These are phyloP conservation scores for Hygrophorus russula DNA, from an alignment of 768 basidiomycete genomes.

Conservation along the genomic window DNA sequence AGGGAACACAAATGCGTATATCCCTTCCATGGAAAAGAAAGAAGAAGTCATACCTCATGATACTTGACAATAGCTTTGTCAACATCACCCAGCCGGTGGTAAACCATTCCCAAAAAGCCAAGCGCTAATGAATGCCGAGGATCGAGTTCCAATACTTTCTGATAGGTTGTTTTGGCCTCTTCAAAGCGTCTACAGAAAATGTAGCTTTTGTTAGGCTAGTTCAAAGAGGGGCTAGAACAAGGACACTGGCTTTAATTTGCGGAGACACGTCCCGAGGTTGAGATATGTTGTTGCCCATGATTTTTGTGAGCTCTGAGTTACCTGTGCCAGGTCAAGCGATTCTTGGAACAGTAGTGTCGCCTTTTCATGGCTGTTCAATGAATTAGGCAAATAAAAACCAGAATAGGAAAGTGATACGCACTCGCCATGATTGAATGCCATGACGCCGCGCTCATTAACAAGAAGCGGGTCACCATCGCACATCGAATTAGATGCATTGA, in stretches of 20 bases:
- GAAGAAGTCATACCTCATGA: slow-evolving; percentile 55
- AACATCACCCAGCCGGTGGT: slow-evolving; percentile 61
- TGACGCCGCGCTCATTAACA: slow-evolving; percentile 87
- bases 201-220: too few relatives aligned
- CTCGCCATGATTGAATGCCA: slow-evolving; percentile 82
- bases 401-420: slow-evolving; percentile 24
- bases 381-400: background rate
- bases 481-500: slow-evolving; percentile 70
- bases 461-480: slow-evolving; percentile 85
- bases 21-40: slow-evolving; percentile 1
- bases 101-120: slow-evolving; percentile 82
- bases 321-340: slow-evolving; percentile 72
- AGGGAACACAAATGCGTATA: background rate
- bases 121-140: slow-evolving; percentile 75
- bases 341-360: slow-evolving; percentile 64
- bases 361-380: slow-evolving; percentile 44
- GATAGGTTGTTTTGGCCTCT: slow-evolving; percentile 65
- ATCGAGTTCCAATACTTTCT: slow-evolving; percentile 76
- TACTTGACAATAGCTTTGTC: slow-evolving; percentile 83
- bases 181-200: slow-evolving; percentile 29
- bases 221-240: background rate
- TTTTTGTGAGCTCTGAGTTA: slow-evolving; percentile 74
- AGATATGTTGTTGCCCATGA: slow-evolving; percentile 87
- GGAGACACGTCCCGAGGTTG: slow-evolving; percentile 84
- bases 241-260: slow-evolving; percentile 60